A percentile compares a stretch with the other conserved stretches of the same genome.
Conservation (phyloP, 1,284 basidiomycete genomes). For the Ceratobasidium sp. region DNA sequence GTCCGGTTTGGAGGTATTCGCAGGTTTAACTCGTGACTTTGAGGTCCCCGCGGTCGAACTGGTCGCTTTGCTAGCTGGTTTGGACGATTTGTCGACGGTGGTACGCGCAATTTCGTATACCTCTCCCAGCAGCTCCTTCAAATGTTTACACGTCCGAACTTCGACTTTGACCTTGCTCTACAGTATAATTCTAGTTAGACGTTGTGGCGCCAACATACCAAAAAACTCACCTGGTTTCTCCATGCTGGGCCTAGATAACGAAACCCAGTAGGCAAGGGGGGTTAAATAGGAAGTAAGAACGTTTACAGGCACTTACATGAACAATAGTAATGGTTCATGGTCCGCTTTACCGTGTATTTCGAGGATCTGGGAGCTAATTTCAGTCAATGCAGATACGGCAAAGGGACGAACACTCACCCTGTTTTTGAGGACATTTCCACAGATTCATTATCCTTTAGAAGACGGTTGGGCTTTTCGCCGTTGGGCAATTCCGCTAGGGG, state of each 20-base stretch:
- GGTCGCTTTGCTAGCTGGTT: slow-evolving; percentile 16
- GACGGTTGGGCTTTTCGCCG: slow-evolving; percentile 35
- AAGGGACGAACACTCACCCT: background rate
- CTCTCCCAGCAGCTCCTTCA: slow-evolving; percentile 37
- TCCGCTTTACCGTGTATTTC: slow-evolving; percentile 39
- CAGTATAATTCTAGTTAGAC: background rate
- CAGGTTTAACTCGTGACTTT: background rate
- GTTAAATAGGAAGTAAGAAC: background rate
- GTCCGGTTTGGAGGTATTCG: background rate
- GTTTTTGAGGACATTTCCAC: slow-evolving; percentile 18
- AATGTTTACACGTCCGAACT: slow-evolving; percentile 34
- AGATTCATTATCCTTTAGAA: slow-evolving; percentile 31
- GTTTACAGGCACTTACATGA: slow-evolving; percentile 14
- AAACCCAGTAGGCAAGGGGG: background rate
- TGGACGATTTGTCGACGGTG: background rate
- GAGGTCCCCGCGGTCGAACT: background rate
- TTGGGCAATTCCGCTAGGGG: slow-evolving; percentile 26
- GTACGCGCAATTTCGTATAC: slow-evolving; percentile 41
- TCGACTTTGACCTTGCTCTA: slow-evolving; percentile 41
- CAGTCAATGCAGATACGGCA: background rate
- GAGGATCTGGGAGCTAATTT: slow-evolving; percentile 20
- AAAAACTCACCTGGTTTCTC: slow-evolving; percentile 36
- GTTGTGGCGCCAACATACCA: background rate
- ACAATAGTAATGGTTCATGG: slow-evolving; percentile 36
- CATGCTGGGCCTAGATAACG: slow-evolving; percentile 32